Percentiles rank a stretch among this genome's conserved stretches.
Conservation (phyloP, 1,139 yeast genomes). For the Protomyces inouyei region DNA sequence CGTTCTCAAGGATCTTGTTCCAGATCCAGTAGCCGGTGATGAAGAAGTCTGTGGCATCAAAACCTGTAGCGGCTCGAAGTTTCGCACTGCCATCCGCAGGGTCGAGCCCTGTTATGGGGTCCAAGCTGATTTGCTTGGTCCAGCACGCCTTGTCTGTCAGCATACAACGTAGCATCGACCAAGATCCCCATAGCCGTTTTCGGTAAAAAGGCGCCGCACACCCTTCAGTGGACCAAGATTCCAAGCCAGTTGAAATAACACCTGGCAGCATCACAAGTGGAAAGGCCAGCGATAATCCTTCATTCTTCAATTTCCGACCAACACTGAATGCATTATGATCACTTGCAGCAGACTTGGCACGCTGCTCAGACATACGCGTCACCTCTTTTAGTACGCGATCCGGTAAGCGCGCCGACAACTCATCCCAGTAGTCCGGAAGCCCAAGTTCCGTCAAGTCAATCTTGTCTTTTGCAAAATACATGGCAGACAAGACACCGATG, state of each 20-base stretch:
- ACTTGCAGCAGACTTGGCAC: conserved; percentile 43
- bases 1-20: conserved; percentile 87
- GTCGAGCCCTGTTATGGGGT: conserved; percentile 85
- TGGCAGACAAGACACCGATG: conserved; percentile 62
- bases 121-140: conserved; percentile 85
- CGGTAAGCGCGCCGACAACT: conserved; percentile 50
- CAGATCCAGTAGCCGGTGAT: conserved; percentile 98
- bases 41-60: conserved; percentile 79
- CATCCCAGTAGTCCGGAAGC: conserved; percentile 38
- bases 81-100: conserved; percentile 63
- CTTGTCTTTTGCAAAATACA: conserved; percentile 50
- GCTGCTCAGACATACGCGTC: conserved; percentile 36
- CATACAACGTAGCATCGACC: conserved; percentile 91
- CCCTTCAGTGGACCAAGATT: conserved; percentile 81
- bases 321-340: conserved; percentile 69
- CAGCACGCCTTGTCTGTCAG: conserved; percentile 86
- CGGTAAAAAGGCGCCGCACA: conserved; percentile 88
- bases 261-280: conserved; percentile 92
- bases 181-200: conserved; percentile 92
- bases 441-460: conserved; percentile 51
- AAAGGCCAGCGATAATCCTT: conserved; percentile 53
- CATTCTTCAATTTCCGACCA: conserved; percentile 59
- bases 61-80: conserved; percentile 88
- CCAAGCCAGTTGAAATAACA: conserved; percentile 89
- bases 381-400: conserved; percentile 57